Evolutionary conservation across 2,329 filamentous ascomycete species (phyloP).

Genomic region (Arthroderma sp.): DNA sequence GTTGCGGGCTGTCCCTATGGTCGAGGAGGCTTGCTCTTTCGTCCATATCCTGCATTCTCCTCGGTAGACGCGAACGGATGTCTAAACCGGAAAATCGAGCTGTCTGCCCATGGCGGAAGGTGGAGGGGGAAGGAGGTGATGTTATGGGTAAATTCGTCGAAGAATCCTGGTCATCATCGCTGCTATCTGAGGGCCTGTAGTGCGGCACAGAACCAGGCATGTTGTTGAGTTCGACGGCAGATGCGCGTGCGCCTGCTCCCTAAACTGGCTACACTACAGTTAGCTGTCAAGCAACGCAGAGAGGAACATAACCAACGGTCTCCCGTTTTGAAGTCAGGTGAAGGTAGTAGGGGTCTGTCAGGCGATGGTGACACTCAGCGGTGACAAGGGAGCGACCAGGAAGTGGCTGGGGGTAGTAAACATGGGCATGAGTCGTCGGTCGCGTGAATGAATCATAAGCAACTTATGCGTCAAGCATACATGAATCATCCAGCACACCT

Average conservation of each 20-base stretch:
- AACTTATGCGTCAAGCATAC: too few species aligned
- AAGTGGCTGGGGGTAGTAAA: background rate
- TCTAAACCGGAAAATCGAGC: slow-evolving; percentile 10
- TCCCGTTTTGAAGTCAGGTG: too few species aligned
- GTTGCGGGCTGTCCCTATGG: slow-evolving; percentile 10
- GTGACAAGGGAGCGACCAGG: background rate
- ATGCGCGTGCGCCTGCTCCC: background rate
- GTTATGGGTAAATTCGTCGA: slow-evolving; percentile 8
- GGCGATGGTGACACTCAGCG: background rate
- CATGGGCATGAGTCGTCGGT: background rate
- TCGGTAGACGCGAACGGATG: slow-evolving; percentile 8
- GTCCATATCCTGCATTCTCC: slow-evolving; percentile 6
- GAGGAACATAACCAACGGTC: too few species aligned
- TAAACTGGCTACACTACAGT: too few species aligned
- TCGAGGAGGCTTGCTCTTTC: slow-evolving; percentile 26
- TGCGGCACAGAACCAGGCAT: slow-evolving; percentile 8
- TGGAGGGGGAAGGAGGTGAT: slow-evolving; percentile 9
- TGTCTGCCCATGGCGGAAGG: slow-evolving; percentile 3
- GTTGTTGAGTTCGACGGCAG: background rate
- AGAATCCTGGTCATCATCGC: slow-evolving; percentile 4
- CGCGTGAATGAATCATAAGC: too few species aligned
- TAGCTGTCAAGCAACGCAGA: too few species aligned
- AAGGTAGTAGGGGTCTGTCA: too few species aligned
- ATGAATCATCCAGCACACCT: too few species aligned
- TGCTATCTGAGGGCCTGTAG: slow-evolving; percentile 1